These are phyloP conservation scores for Leishmania mexicana DNA, from an alignment of 208 protist genomes.

Conservation along the genomic window DNA sequence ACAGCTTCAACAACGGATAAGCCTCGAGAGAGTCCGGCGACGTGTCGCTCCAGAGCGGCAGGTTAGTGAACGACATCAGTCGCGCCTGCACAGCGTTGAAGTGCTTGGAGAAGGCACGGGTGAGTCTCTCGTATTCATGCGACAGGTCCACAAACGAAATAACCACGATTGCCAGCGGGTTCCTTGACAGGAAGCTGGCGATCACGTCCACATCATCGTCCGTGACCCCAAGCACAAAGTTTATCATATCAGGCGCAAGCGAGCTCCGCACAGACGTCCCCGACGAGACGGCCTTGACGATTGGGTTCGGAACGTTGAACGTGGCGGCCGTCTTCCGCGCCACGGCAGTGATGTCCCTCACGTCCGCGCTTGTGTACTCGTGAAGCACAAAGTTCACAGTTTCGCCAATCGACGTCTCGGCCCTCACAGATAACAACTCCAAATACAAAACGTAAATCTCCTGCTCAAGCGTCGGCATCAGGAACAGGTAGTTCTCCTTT, in stretches of 20 bases:
- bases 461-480: constrained; percentile 54
- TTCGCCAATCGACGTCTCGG: background rate
- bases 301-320: constrained; percentile 1
- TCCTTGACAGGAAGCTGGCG: constrained; percentile 10
- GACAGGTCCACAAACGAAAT: constrained; percentile 39
- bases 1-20: constrained; percentile 12
- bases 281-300: background rate
- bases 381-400: background rate
- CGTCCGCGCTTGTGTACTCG: background rate
- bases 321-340: background rate
- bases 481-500: constrained; percentile 1
- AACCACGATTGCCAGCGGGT: constrained; percentile 28
- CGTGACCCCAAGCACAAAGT: constrained; percentile 14
- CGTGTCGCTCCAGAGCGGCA: constrained; percentile 52
- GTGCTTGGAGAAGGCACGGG: constrained; percentile 10
- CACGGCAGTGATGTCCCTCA: background rate
- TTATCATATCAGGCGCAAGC: background rate
- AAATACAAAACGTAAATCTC: constrained; percentile 39
- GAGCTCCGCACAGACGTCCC: background rate
- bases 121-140: constrained; percentile 26
- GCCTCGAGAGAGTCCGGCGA: constrained; percentile 4
- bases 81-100: constrained; percentile 22
- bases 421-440: background rate
- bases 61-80: constrained; percentile 37
- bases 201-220: constrained; percentile 15